Base-by-base conservation (phyloP, 768 basidiomycete genomes). In the Amanita exitialis region DNA sequence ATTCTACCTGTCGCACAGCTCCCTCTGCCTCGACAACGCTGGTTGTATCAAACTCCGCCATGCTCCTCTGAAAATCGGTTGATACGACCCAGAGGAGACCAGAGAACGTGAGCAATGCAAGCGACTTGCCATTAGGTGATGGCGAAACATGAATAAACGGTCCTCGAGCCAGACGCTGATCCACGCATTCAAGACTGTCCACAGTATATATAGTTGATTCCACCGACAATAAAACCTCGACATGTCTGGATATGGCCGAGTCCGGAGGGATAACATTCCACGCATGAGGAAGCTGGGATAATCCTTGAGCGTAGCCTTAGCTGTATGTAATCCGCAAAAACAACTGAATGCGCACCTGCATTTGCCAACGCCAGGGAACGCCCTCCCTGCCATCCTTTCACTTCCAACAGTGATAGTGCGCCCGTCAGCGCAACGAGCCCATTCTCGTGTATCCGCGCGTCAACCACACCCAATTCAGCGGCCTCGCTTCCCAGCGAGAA, bases 261-360 rank as follows among this genome's bases (percentile, higher is more conserved):
- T 95, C 92, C 0, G 93, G 92, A 1, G 91, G 87, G 43, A 99
- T 85, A 47, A 94, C 74, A 3, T 85, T 77, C 95, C 94, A 97
- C 7, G 90, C 75, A 58, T 78, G 73, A 1, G 91, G 92, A 1
- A 85, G 85, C 57, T 86, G 82, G 4, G 78, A 73, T n/a, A 96
- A 62, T 32, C 77, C 91, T 89, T 53, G 51, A 12, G 43, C 49
- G 34, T 44, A 47, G 37, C 51, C 13, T 38, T 37, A 47, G 36
- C 35, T 35, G 23, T 43, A 46, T 38, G 18, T 21, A 8, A 18
- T 32, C 15, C 36, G 32, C 37, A 32, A 30, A n/a, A 35, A 39
- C 6, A 39, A 15, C 36, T 13, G n/a, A 37, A 27, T 44, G 69
- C 80, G 58, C 59, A 90, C 92, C 80, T 59, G 87, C 78, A 62